Conservation (phyloP, 371 early-diverging fungal genomes). For the Mortierella sp. region DNA sequence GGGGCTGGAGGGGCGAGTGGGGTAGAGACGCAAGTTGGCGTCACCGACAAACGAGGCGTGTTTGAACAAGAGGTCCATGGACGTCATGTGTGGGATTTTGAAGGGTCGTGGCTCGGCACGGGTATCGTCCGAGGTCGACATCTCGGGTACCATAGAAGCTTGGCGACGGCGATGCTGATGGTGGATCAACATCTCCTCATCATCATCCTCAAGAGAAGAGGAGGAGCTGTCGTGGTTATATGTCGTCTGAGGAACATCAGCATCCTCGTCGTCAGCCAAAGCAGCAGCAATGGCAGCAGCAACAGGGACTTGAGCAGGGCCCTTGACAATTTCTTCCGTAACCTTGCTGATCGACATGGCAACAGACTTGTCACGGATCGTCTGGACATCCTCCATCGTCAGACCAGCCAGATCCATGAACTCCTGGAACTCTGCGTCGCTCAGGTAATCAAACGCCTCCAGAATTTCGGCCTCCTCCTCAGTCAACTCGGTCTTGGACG, state of each 20-base stretch:
- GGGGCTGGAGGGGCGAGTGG: constrained; percentile 53
- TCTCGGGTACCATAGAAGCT: neutral
- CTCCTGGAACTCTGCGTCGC: constrained; percentile 47
- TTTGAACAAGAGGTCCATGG: constrained; percentile 53
- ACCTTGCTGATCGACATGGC: constrained; percentile 45
- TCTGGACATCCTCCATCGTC: constrained; percentile 32
- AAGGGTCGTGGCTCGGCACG: constrained; percentile 12
- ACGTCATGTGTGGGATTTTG: constrained; percentile 48
- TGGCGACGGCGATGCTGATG: constrained; percentile 3
- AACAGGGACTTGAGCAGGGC: neutral
- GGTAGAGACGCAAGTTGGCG: constrained; percentile 53
- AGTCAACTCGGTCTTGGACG: constrained; percentile 17
- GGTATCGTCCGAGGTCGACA: neutral
- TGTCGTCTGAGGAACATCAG: neutral
- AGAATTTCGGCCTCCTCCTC: constrained; percentile 50
- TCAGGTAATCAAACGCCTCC: constrained; percentile 53
- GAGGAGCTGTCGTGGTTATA: neutral
- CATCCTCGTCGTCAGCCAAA: neutral
- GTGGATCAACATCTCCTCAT: neutral
- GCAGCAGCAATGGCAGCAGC: neutral
- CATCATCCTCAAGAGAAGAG: neutral
- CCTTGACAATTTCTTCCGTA: constrained; percentile 7
- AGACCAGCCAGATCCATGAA: constrained; percentile 51
- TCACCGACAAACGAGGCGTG: constrained; percentile 47
- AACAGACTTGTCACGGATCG: constrained; percentile 40